Evolutionary conservation across 2,329 filamentous ascomycete genomes (phyloP), one percentile per base, ranked within the genome.

Genomic region (Beauveria scarabaeidicola): DNA sequence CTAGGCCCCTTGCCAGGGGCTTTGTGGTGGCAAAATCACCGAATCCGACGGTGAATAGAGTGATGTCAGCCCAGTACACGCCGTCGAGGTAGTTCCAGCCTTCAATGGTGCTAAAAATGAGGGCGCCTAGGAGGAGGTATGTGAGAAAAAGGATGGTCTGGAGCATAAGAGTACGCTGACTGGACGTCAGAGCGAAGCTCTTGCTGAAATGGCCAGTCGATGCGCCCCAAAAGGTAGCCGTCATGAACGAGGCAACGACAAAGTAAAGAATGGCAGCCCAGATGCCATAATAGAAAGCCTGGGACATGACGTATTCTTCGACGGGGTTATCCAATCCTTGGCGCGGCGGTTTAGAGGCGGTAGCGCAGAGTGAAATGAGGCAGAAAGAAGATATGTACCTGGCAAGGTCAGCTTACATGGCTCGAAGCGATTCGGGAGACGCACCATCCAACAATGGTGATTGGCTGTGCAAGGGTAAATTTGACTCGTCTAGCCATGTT

Each of bases 131-230:
- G 0, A 89, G 84, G 0, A 97, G 76, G 77, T 94, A 96, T 52
- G 90, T 74, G 55, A 96, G 86, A 68, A 95, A 90, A 59, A 89
- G 77, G 72, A 95, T 95, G 1, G 91, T 96, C 72, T 97, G 92
- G 29, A 96, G 74, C 78, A 97, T 96, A 23, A 97, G 76, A 0
- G 90, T 96, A 10, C 92, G 83, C 71, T 97, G 92, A 62, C 87
- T 88, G 57, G 86, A 83, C 0, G 88, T 92, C 25, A 96, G 78
- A 64, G 81, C 77, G 65, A 96, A 96, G 67, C 91, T 86, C 65
- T 90, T 87, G 7, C 81, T 81, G 66, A 96, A 96, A 65, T 90
- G 88, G 1, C 78, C 77, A 0, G 69, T 67, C 17, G 84, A 82
- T 51, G 91, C 92, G 9, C 91, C 91, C 59, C 86, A 80, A 74